Evolutionary conservation across 1,284 basidiomycete genomes (phyloP).

Genomic region (Sanghuangporus sanghuang): DNA sequence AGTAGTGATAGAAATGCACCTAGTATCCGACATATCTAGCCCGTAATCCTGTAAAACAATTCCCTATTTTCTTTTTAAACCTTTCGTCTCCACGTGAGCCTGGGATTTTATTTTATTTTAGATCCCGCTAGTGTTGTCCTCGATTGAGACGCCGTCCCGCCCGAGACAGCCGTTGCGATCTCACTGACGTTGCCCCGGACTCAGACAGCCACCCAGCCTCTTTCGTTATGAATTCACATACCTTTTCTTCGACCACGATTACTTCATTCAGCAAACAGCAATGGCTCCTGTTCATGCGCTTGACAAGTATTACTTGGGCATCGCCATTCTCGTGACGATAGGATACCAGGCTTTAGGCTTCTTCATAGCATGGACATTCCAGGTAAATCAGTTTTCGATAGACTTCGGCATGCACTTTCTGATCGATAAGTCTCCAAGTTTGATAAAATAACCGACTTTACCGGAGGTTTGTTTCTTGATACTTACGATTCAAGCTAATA

Average conservation of each 20-base stretch:
- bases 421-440: constrained; percentile 34
- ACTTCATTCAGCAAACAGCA: not conserved
- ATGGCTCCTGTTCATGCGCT: constrained; percentile 48
- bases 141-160: not conserved
- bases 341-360: constrained; percentile 66
- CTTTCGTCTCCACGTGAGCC: not conserved
- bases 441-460: constrained; percentile 71
- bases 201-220: not conserved
- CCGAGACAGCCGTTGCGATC: constrained; percentile 2
- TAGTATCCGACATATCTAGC: too few relatives aligned
- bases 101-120: not conserved
- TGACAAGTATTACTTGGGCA: constrained; percentile 60
- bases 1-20: not conserved
- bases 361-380: constrained; percentile 61
- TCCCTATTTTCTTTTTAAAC: not conserved
- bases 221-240: not conserved
- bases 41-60: too few relatives aligned
- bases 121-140: not conserved
- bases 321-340: constrained; percentile 63
- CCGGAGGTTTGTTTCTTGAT: constrained; percentile 40
- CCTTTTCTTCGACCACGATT: not conserved
- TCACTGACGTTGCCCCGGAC: not conserved
- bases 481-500: not conserved
- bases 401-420: not conserved
- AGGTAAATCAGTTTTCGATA: constrained; percentile 25